Conservation (phyloP, 108 stramenopile genomes). For the Nitzschia sp. region DNA sequence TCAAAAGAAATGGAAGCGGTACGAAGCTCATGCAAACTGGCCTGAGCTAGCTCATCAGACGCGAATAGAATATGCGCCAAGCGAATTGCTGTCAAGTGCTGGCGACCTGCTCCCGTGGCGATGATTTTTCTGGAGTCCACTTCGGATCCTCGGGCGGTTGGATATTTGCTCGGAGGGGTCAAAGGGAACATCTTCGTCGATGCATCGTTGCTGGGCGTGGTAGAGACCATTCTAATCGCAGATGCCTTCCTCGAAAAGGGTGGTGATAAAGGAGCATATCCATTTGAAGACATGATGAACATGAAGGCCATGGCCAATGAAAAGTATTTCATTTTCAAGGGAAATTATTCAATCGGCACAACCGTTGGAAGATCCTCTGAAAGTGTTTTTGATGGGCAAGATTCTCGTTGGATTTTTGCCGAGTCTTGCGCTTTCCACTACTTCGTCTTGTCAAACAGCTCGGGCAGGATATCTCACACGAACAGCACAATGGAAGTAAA, state of each 20-base stretch:
- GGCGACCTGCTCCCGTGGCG: slow-evolving; percentile 48
- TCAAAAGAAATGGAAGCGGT: slow-evolving; percentile 59
- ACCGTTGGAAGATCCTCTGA: too few relatives aligned
- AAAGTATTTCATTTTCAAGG: too few relatives aligned
- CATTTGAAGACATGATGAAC: neutral
- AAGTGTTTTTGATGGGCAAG: too few relatives aligned
- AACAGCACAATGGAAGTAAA: too few relatives aligned
- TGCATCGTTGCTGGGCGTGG: slow-evolving; percentile 6
- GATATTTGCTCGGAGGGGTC: slow-evolving; percentile 67
- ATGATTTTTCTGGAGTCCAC: slow-evolving; percentile 83
- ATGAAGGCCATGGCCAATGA: too few relatives aligned
- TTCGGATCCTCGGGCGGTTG: slow-evolving; percentile 71
- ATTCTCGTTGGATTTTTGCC: too few relatives aligned
- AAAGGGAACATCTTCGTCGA: slow-evolving; percentile 10
- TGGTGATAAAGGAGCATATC: neutral
- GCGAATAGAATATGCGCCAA: slow-evolving; percentile 76
- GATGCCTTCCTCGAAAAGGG: neutral
- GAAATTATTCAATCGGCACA: too few relatives aligned
- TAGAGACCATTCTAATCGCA: neutral
- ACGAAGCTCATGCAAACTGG: slow-evolving; percentile 53
- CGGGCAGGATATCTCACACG: too few relatives aligned
- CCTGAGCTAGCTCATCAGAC: slow-evolving; percentile 69
- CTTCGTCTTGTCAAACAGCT: too few relatives aligned
- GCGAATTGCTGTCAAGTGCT: slow-evolving; percentile 70
- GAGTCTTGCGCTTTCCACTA: too few relatives aligned